phyloP scores from a whole-genome alignment of 805 yeast genomes.

The Metschnikowia anglica region DNA sequence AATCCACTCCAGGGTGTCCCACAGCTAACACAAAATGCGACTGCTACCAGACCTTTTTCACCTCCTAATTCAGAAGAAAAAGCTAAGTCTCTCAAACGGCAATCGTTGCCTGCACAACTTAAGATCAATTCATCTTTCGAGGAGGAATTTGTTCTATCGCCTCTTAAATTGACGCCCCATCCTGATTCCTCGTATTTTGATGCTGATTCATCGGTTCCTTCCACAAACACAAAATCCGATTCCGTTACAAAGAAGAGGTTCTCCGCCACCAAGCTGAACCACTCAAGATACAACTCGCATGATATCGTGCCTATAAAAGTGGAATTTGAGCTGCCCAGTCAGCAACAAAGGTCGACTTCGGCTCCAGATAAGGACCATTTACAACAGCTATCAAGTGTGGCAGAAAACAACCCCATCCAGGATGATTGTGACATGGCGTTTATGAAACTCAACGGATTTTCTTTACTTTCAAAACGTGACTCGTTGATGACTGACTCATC shows the following conservation, averaged over 20 bases:
- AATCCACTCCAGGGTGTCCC: background rate
- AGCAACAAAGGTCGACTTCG: slow-evolving; percentile 26
- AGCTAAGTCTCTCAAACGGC: slow-evolving; percentile 29
- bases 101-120: slow-evolving; percentile 36
- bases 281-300: slow-evolving; percentile 42
- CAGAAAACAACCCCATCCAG: slow-evolving; percentile 19
- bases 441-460: slow-evolving; percentile 31
- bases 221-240: slow-evolving; percentile 9
- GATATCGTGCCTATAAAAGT: slow-evolving; percentile 44
- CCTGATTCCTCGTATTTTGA: slow-evolving; percentile 22
- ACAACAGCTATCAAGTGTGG: slow-evolving; percentile 17
- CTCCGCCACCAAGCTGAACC: slow-evolving; percentile 33
- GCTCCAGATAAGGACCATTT: slow-evolving; percentile 27
- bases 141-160: slow-evolving; percentile 41
- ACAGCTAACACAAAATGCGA: background rate
- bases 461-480: slow-evolving; percentile 15
- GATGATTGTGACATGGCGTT: slow-evolving; percentile 28
- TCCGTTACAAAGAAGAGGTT: slow-evolving; percentile 23
- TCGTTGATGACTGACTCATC: slow-evolving; percentile 28
- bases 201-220: slow-evolving; percentile 16
- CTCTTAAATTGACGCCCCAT: slow-evolving; percentile 37
- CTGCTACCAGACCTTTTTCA: slow-evolving; percentile 10
- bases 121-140: slow-evolving; percentile 24
- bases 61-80: slow-evolving; percentile 39
- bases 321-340: slow-evolving; percentile 36